These are phyloP conservation scores for Didymella segeticola DNA, from an alignment of 2,329 filamentous ascomycete species.

Conservation along the genomic window DNA sequence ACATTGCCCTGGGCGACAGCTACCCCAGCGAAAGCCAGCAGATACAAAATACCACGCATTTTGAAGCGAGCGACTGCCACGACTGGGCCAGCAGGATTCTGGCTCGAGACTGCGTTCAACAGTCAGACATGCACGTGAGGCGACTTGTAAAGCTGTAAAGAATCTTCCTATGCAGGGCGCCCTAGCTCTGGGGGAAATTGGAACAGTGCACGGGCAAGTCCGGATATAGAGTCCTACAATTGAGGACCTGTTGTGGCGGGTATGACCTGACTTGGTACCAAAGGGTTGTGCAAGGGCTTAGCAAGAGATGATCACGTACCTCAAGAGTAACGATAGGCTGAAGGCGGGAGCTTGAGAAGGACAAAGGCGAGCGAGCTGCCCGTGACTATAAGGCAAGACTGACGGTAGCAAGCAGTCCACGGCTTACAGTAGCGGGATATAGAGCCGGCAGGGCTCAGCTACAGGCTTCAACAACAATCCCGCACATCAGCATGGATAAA, in stretches of 20 bases:
- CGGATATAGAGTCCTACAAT: neutral
- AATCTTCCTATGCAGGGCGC: slow-evolving; percentile 12
- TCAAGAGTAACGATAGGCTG: slow-evolving; percentile 37
- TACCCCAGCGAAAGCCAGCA: slow-evolving; percentile 32
- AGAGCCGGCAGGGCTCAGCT: slow-evolving; percentile 37
- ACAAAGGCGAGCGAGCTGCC: slow-evolving; percentile 21
- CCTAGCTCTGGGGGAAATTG: slow-evolving; percentile 5
- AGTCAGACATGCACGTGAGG: slow-evolving; percentile 28
- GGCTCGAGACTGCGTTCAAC: slow-evolving; percentile 5
- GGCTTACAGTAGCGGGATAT: slow-evolving; percentile 30
- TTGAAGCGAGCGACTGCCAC: slow-evolving; percentile 39
- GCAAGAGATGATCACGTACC: slow-evolving; percentile 32
- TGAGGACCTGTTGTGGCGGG: neutral
- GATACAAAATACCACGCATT: slow-evolving; percentile 38
- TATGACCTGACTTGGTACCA: neutral
- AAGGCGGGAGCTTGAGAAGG: slow-evolving; percentile 28
- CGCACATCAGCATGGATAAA: slow-evolving; percentile 35
- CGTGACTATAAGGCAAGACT: slow-evolving; percentile 37
- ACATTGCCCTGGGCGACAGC: slow-evolving; percentile 30
- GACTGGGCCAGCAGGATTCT: slow-evolving; percentile 32
- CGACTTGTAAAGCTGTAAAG: slow-evolving; percentile 7
- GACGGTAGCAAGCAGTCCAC: slow-evolving; percentile 26
- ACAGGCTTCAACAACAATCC: slow-evolving; percentile 34
- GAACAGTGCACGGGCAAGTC: slow-evolving; percentile 1
- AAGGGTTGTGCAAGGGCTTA: slow-evolving; percentile 13